phyloP scores from a whole-genome alignment of 805 yeast genomes.

The Komagataella pseudopastoris region DNA sequence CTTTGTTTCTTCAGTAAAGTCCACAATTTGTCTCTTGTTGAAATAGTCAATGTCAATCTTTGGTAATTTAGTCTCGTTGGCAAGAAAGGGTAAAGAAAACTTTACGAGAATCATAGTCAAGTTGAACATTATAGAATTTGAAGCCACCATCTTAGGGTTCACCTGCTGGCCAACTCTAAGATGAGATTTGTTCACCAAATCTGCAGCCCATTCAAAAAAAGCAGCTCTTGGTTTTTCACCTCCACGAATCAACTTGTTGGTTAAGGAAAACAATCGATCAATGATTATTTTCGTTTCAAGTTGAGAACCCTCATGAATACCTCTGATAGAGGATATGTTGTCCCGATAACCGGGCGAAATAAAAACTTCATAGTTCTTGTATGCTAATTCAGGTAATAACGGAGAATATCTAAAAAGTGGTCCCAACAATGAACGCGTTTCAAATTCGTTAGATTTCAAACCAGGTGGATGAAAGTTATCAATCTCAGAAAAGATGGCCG shows the following conservation, averaged over 20 bases:
- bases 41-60: conserved; percentile 68
- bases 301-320: conserved; percentile 44
- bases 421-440: conserved; percentile 57
- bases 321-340: not conserved
- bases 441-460: conserved; percentile 38
- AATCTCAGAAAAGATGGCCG: conserved; percentile 42
- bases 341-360: conserved; percentile 7
- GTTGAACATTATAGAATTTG: conserved; percentile 77
- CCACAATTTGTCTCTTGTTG: conserved; percentile 38
- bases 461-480: conserved; percentile 38
- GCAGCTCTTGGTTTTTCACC: conserved; percentile 49
- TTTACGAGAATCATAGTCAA: conserved; percentile 51
- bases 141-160: conserved; percentile 47
- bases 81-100: conserved; percentile 72
- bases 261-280: conserved; percentile 53
- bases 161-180: conserved; percentile 80
- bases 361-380: conserved; percentile 35
- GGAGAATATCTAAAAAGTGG: conserved; percentile 71
- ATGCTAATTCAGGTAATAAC: conserved; percentile 35
- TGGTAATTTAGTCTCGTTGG: conserved; percentile 55
- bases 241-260: conserved; percentile 67
- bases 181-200: conserved; percentile 70
- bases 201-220: conserved; percentile 56
- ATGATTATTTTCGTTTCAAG: conserved; percentile 46
- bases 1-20: conserved; percentile 71